phyloP scores from a whole-genome alignment of 192 early-diverging fungal species.

The Backusella australiensis region DNA sequence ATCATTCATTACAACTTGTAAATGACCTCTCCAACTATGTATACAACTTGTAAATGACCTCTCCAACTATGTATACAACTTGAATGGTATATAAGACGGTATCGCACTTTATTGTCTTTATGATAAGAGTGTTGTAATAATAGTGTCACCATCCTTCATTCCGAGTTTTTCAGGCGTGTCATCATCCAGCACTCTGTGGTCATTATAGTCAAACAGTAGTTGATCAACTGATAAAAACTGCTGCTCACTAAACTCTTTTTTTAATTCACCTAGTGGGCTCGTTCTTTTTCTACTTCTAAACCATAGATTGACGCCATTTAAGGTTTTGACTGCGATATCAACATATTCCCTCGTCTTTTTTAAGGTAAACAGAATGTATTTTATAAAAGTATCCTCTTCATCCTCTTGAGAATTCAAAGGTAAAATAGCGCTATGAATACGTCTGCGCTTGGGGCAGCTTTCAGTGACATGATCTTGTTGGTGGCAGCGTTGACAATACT shows the following conservation, averaged over 20 bases:
- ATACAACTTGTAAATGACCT: too few relatives aligned
- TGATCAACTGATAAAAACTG: neutral
- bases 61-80: too few relatives aligned
- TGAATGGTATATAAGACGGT: neutral
- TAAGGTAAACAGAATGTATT: too few relatives aligned
- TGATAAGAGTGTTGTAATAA: neutral
- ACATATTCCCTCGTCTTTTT: too few relatives aligned
- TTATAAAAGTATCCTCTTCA: too few relatives aligned
- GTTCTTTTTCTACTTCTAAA: neutral
- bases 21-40: too few relatives aligned
- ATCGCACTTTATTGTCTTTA: neutral
- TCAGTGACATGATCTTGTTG: neutral
- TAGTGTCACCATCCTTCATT: neutral
- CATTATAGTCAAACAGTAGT: neutral
- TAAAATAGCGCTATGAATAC: neutral
- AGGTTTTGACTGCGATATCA: neutral
- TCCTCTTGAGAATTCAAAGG: too few relatives aligned
- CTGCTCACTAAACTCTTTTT: neutral
- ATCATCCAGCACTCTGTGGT: neutral
- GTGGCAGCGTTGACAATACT: neutral
- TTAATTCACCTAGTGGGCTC: neutral
- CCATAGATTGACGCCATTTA: neutral
- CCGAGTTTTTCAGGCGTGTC: neutral
- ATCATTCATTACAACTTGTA: too few relatives aligned
- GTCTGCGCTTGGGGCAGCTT: neutral